Percentiles rank a stretch among this genome's conserved stretches.
phyloP scores from a whole-genome alignment of 2,329 filamentous ascomycete species.

The Aureobasidium lini region DNA sequence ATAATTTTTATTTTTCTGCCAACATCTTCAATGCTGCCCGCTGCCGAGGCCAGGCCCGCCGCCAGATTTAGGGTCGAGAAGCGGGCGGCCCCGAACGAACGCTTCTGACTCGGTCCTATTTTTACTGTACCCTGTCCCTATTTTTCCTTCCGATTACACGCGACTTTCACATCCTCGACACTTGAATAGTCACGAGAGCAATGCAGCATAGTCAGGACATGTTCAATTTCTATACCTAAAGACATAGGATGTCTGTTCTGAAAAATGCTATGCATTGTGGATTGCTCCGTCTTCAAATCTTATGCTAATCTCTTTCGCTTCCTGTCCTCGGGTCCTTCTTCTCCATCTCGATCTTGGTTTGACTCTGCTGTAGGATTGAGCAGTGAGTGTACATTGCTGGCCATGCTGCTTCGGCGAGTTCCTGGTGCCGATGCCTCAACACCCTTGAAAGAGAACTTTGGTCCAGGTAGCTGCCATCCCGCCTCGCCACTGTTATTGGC shows the following conservation, averaged over 20 bases:
- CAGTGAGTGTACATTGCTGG: slow-evolving; percentile 59
- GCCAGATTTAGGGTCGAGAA: not conserved
- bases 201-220: not conserved
- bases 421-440: slow-evolving; percentile 50
- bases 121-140: not conserved
- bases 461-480: slow-evolving; percentile 48
- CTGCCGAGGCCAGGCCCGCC: slow-evolving; percentile 3
- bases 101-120: not conserved
- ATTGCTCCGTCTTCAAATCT: slow-evolving; percentile 15
- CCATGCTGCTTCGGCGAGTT: slow-evolving; percentile 64
- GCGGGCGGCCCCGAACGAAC: not conserved
- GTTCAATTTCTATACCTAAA: not conserved
- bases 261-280: not conserved
- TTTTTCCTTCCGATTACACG: no score
- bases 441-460: slow-evolving; percentile 41
- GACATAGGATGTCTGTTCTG: not conserved
- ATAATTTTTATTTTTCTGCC: slow-evolving; percentile 11
- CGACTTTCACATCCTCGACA: no score
- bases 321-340: slow-evolving; percentile 54
- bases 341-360: slow-evolving; percentile 49
- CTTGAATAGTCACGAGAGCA: no score
- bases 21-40: not conserved
- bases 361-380: slow-evolving; percentile 62
- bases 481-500: slow-evolving; percentile 46
- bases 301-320: slow-evolving; percentile 53